phyloP scores from a whole-genome alignment of 169 alveolate genomes.

The Plasmodium ovale region DNA sequence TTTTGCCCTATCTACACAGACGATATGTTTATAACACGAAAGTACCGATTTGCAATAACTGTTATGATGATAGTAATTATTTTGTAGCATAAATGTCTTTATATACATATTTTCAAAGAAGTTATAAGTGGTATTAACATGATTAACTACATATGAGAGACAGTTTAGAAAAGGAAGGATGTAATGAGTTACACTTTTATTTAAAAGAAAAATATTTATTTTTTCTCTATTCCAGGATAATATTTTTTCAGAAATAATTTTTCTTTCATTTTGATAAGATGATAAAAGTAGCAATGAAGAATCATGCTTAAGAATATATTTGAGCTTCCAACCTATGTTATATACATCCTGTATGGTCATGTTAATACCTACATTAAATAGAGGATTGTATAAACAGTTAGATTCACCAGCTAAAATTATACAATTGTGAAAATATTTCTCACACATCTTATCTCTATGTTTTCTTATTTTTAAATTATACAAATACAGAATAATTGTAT shows the following conservation, averaged over 20 bases:
- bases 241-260: conserved; percentile 22
- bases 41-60: not conserved
- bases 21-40: not conserved
- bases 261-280: conserved; percentile 39
- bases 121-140: not conserved
- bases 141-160: not conserved
- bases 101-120: conserved; percentile 9
- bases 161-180: not conserved
- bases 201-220: conserved; percentile 9
- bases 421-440: conserved; percentile 3
- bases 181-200: not conserved
- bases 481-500: conserved; percentile 15
- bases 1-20: conserved; percentile 40
- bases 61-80: conserved; percentile 4
- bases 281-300: conserved; percentile 9
- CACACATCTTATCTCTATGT: conserved; percentile 35
- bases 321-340: conserved; percentile 36
- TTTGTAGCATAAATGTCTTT: conserved; percentile 35
- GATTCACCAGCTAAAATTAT: conserved; percentile 49
- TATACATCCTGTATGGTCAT: conserved; percentile 39
- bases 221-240: conserved; percentile 46
- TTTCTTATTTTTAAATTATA: conserved; percentile 33
- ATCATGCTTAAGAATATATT: conserved; percentile 6
- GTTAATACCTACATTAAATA: conserved; percentile 37
- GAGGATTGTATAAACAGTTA: conserved; percentile 47